phyloP scores from a whole-genome alignment of 345 rosid genomes.

The Sonneratia caseolaris region DNA sequence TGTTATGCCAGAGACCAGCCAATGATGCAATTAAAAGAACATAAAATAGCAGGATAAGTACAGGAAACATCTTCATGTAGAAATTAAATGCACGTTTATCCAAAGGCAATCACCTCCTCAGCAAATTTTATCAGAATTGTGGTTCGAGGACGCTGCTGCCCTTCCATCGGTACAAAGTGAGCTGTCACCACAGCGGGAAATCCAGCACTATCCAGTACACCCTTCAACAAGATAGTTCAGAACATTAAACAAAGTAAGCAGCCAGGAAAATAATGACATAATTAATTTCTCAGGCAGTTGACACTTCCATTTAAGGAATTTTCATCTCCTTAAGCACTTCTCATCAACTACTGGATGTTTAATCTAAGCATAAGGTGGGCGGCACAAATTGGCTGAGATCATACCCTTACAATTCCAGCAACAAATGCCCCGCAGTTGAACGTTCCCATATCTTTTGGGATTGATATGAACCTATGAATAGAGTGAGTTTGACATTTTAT shows the following conservation, averaged over 20 bases:
- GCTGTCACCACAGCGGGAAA: constrained; percentile 92
- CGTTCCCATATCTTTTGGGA: constrained; percentile 98
- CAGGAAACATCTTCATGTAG: too few species aligned
- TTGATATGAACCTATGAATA: constrained; percentile 66
- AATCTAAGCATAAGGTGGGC: not conserved
- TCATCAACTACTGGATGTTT: not conserved
- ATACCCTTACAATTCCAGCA: constrained; percentile 94
- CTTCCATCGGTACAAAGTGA: constrained; percentile 96
- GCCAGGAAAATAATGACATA: not conserved
- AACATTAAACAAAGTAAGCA: too few species aligned
- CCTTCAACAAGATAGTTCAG: constrained; percentile 35
- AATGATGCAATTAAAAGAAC: not conserved
- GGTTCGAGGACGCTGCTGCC: constrained; percentile 89
- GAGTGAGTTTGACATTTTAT: not conserved
- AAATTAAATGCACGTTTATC: not conserved
- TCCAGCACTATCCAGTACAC: constrained; percentile 86
- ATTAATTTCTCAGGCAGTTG: not conserved
- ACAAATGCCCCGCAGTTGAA: constrained; percentile 98
- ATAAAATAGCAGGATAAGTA: not conserved
- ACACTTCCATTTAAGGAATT: not conserved
- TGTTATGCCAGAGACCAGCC: not conserved
- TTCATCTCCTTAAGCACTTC: not conserved
- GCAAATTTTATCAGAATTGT: constrained; percentile 93
- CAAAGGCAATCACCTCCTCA: constrained; percentile 58
- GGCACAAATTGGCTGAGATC: constrained; percentile 1